Conservation (phyloP, 2,329 filamentous ascomycete species). For the Beauveria australis region DNA sequence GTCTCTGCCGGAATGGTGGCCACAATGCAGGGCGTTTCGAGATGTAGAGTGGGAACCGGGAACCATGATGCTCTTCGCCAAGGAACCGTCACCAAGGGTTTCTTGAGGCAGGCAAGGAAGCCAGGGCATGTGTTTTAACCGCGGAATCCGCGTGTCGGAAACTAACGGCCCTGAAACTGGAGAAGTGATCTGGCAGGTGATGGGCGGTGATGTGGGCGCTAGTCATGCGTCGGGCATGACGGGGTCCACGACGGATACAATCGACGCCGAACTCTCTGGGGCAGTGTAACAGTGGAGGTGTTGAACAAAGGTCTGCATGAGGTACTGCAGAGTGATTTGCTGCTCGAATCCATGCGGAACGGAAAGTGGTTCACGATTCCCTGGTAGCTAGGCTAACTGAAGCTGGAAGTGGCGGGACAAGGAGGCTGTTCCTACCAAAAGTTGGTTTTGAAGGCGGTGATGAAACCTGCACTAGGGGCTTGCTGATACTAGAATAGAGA, state of each 20-base stretch:
- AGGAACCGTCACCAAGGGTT: no score
- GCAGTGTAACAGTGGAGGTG: no score
- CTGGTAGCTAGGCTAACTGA: not conserved
- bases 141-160: not conserved
- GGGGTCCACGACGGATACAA: not conserved
- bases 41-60: not conserved
- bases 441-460: not conserved
- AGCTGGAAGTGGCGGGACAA: not conserved
- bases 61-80: no score
- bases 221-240: not conserved
- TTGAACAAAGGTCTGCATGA: no score
- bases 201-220: not conserved
- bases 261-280: no score
- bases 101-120: no score
- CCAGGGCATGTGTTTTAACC: not conserved
- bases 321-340: not conserved
- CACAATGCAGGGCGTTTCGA: not conserved
- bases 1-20: not conserved
- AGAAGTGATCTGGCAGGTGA: not conserved
- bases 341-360: not conserved
- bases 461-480: not conserved
- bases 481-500: not conserved
- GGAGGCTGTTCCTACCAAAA: not conserved
- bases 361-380: not conserved
- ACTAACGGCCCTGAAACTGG: not conserved